Evolutionary conservation across 768 basidiomycete genomes (phyloP).

Genomic region (Lactarius deliciosus): DNA sequence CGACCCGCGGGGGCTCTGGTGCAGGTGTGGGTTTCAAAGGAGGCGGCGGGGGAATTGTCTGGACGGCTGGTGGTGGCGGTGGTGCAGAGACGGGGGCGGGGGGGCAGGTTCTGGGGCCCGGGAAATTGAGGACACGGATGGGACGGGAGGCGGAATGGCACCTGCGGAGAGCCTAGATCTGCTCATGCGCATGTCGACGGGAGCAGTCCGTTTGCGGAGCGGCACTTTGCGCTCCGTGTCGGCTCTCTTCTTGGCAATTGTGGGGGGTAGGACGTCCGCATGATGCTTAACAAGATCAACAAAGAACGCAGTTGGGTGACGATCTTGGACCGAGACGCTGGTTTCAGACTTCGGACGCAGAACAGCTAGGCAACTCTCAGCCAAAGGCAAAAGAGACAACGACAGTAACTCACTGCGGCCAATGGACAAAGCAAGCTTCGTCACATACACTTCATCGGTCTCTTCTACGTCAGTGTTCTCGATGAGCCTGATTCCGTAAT

Average conservation of each 20-base stretch:
- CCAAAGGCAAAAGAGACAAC: not conserved
- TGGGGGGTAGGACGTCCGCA: slow-evolving; percentile 69
- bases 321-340: slow-evolving; percentile 86
- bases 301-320: slow-evolving; percentile 80
- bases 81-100: slow-evolving; percentile 30
- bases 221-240: slow-evolving; percentile 87
- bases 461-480: slow-evolving; percentile 69
- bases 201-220: slow-evolving; percentile 80
- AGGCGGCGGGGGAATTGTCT: slow-evolving; percentile 13
- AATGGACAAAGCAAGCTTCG: slow-evolving; percentile 84
- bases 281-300: slow-evolving; percentile 83
- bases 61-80: slow-evolving; percentile 25
- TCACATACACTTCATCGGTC: slow-evolving; percentile 72
- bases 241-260: slow-evolving; percentile 80
- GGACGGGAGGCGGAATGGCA: slow-evolving; percentile 35
- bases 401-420: slow-evolving; percentile 66
- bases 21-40: slow-evolving; percentile 14
- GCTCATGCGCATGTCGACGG: slow-evolving; percentile 85
- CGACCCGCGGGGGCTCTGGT: slow-evolving; percentile 26
- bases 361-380: slow-evolving; percentile 50
- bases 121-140: slow-evolving; percentile 13
- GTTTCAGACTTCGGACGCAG: slow-evolving; percentile 81
- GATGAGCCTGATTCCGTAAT: slow-evolving; percentile 53
- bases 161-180: slow-evolving; percentile 72
- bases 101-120: slow-evolving; percentile 32